These are phyloP conservation scores for Komagataella ulmi DNA, from an alignment of 805 yeast species.

Conservation along the genomic window DNA sequence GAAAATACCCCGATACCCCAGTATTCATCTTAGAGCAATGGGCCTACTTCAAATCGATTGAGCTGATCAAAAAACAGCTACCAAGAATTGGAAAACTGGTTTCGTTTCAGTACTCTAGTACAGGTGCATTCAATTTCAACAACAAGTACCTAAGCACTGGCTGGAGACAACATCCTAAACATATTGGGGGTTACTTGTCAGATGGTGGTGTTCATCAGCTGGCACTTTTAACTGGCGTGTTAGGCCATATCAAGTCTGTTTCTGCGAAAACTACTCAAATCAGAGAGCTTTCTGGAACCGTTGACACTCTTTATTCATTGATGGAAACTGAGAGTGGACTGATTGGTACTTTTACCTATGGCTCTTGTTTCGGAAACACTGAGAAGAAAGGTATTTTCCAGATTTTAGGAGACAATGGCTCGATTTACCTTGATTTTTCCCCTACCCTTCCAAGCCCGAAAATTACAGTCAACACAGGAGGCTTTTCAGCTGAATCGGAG, in stretches of 20 bases:
- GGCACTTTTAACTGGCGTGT: conserved; percentile 69
- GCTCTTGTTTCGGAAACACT: conserved; percentile 77
- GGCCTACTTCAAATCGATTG: conserved; percentile 55
- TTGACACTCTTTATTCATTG: conserved; percentile 68
- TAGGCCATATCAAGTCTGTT: conserved; percentile 62
- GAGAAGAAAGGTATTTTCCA: conserved; percentile 54
- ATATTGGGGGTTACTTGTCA: conserved; percentile 82
- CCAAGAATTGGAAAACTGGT: conserved; percentile 61
- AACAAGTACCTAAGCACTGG: conserved; percentile 55
- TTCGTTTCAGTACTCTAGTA: conserved; percentile 59
- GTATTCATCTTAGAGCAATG: conserved; percentile 79
- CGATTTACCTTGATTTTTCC: conserved; percentile 54
- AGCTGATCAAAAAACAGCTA: conserved; percentile 39
- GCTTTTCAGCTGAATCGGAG: conserved; percentile 40
- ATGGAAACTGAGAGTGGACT: conserved; percentile 41
- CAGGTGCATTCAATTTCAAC: conserved; percentile 53
- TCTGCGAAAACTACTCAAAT: conserved; percentile 72
- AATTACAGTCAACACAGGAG: conserved; percentile 30
- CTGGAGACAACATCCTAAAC: conserved; percentile 88
- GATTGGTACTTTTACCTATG: conserved; percentile 79
- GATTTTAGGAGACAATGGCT: conserved; percentile 72
- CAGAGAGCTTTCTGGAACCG: conserved; percentile 65
- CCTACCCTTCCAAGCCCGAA: conserved; percentile 24
- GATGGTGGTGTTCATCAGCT: conserved; percentile 97
- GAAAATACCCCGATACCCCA: conserved; percentile 27